Percentiles rank a stretch among this genome's conserved stretches.
These are phyloP conservation scores for Paraphysoderma sedebokerense DNA, from an alignment of 371 early-diverging fungal species.

Conservation along the genomic window DNA sequence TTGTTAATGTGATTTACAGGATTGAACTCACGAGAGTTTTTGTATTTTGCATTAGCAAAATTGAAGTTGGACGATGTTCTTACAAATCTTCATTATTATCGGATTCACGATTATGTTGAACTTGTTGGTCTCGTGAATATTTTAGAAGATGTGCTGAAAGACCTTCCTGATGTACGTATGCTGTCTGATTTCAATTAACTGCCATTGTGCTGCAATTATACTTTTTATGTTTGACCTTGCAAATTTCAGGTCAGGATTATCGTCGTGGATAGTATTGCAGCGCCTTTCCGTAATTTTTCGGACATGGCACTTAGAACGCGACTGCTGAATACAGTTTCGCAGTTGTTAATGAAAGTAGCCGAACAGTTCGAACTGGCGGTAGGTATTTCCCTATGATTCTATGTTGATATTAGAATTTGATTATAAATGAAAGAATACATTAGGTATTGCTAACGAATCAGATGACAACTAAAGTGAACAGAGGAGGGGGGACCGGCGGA, in stretches of 20 bases:
- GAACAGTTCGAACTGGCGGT: slow-evolving; percentile 19
- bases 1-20: neutral
- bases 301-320: slow-evolving; percentile 22
- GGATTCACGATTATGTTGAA: slow-evolving; percentile 27
- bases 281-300: slow-evolving; percentile 33
- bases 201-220: slow-evolving; percentile 1
- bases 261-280: slow-evolving; percentile 43
- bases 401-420: neutral
- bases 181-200: neutral
- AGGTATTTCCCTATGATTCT: slow-evolving; percentile 2
- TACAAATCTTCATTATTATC: slow-evolving; percentile 27
- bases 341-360: slow-evolving; percentile 22
- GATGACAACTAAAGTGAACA: slow-evolving; percentile 22
- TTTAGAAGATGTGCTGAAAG: slow-evolving; percentile 23
- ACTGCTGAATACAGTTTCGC: slow-evolving; percentile 24
- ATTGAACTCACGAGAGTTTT: neutral
- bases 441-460: slow-evolving; percentile 25
- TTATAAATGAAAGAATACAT: neutral
- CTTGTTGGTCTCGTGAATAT: slow-evolving; percentile 29
- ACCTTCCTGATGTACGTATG: slow-evolving; percentile 15
- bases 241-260: slow-evolving; percentile 28
- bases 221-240: neutral
- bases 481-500: slow-evolving; percentile 1
- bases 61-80: slow-evolving; percentile 10
- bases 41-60: neutral